phyloP scores from a whole-genome alignment of 371 early-diverging fungal species.

The Mucor lusitanicus region DNA sequence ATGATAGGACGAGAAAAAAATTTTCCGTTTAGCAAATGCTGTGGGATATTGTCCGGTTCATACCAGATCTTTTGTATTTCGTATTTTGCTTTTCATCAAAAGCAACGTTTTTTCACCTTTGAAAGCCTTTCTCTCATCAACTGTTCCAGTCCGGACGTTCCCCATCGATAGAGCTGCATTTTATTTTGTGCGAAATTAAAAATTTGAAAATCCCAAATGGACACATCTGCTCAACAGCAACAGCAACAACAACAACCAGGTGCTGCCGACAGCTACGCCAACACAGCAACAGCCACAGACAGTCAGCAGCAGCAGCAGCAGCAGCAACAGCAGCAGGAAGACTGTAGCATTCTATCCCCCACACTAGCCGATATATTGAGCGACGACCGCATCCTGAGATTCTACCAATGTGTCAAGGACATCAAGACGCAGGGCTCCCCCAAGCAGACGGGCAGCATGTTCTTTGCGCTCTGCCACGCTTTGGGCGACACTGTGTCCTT shows the following conservation, averaged over 20 bases:
- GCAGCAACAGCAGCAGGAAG: conserved; percentile 18
- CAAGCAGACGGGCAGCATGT: conserved; percentile 49
- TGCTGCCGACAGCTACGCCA: not conserved
- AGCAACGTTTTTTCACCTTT: not conserved
- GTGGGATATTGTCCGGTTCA: not conserved
- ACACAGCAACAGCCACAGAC: not conserved
- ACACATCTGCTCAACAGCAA: conserved; percentile 10
- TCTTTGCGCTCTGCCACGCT: conserved; percentile 54
- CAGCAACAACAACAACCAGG: conserved; percentile 2
- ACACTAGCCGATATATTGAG: conserved; percentile 49
- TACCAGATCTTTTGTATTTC: not conserved
- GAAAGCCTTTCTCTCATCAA: not conserved
- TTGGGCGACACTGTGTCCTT: conserved; percentile 46
- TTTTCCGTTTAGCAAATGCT: not conserved
- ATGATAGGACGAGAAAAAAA: not conserved
- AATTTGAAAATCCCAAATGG: conserved; percentile 7
- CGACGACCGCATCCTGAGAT: conserved; percentile 47
- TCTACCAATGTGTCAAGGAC: conserved; percentile 55
- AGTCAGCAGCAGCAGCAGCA: not conserved
- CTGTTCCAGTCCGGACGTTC: conserved; percentile 7
- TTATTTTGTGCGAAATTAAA: not conserved
- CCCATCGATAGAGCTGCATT: conserved; percentile 3
- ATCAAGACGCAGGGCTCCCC: conserved; percentile 49
- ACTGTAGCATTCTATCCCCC: conserved; percentile 44
- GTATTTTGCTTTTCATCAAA: not conserved